A percentile compares a stretch with the other conserved stretches of the same genome.
Conservation (phyloP, 2,329 filamentous ascomycete genomes). For the Trichoderma lentiforme region DNA sequence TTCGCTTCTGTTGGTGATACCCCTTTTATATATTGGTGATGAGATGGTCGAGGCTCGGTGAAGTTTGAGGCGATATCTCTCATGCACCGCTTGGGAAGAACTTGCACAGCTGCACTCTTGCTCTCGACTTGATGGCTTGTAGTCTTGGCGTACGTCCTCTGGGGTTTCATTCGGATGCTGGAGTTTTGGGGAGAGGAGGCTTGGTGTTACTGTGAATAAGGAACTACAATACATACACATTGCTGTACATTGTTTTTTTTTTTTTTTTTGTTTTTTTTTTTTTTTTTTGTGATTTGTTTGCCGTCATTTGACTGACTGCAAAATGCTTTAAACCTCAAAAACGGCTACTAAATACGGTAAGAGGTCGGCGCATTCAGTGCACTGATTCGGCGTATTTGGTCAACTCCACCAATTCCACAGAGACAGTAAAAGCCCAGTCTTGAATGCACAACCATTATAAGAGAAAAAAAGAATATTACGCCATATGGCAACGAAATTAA, state of each 20-base stretch:
- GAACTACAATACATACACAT: neutral
- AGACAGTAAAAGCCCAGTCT: neutral
- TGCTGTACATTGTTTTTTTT: no score
- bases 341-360: neutral
- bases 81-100: neutral
- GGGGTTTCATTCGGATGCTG: constrained; percentile 28
- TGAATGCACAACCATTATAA: neutral
- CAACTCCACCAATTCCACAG: neutral
- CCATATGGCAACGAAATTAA: neutral
- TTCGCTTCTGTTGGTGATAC: constrained; percentile 36
- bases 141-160: constrained; percentile 29
- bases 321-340: neutral
- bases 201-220: constrained; percentile 21
- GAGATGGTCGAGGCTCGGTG: neutral
- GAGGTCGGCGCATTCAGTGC: neutral
- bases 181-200: constrained; percentile 21
- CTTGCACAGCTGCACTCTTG: neutral
- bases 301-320: neutral
- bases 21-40: constrained; percentile 26
- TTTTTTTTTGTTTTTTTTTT: no score
- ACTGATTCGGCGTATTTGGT: neutral
- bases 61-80: neutral
- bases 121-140: constrained; percentile 27
- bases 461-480: neutral
- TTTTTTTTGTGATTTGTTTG: neutral